Evolutionary conservation across 805 yeast species (phyloP).

Genomic region (Debaryomyces prosopidis): DNA sequence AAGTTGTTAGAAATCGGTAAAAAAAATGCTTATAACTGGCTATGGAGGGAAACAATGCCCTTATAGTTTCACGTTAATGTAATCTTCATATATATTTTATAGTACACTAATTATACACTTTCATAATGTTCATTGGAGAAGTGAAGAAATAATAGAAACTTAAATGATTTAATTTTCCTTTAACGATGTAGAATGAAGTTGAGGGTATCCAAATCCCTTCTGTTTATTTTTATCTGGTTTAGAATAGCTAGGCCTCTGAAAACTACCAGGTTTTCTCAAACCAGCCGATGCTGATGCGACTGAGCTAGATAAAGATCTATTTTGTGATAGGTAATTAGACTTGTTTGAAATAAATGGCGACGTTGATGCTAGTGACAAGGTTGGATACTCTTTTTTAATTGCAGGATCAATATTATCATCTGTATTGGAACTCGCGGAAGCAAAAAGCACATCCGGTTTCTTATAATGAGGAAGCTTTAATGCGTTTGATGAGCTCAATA

Average conservation of each 20-base stretch:
- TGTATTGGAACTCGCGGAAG: not conserved
- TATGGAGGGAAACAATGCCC: conserved; percentile 61
- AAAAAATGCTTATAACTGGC: conserved; percentile 66
- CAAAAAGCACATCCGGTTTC: conserved; percentile 12
- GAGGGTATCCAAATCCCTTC: conserved; percentile 24
- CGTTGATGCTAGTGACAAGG: conserved; percentile 16
- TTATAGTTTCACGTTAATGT: no score
- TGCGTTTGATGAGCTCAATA: conserved; percentile 7
- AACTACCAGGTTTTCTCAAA: conserved; percentile 35
- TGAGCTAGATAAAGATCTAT: not conserved
- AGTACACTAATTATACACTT: conserved; percentile 1
- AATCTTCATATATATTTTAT: not conserved
- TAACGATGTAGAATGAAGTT: conserved; percentile 25
- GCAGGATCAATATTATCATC: not conserved
- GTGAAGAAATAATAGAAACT: not conserved
- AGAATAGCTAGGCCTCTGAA: conserved; percentile 27
- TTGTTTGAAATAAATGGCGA: conserved; percentile 35
- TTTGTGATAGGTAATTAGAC: conserved; percentile 4
- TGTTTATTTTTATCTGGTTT: conserved; percentile 14
- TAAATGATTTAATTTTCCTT: not conserved
- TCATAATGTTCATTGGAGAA: not conserved
- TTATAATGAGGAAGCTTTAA: conserved; percentile 28
- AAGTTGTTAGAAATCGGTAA: conserved; percentile 55
- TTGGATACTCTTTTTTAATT: conserved; percentile 13
- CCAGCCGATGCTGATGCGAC: conserved; percentile 7